Percentiles rank a stretch among this genome's conserved stretches.
Conservation (phyloP, 306 rosid genomes). For the Canavalia gladiata region DNA sequence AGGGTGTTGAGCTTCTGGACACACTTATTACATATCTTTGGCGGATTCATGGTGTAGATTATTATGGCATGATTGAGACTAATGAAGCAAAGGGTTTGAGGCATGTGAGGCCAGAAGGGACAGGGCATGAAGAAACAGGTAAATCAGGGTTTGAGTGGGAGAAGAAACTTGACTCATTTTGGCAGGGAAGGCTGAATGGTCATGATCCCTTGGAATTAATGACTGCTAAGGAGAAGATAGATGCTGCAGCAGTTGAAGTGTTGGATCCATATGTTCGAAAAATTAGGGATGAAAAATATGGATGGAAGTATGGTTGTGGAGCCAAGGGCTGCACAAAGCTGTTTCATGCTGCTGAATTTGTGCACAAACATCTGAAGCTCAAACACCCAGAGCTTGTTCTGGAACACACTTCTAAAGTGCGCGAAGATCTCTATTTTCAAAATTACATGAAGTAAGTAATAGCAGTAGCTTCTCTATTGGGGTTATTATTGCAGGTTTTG, state of each 20-base stretch:
- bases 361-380: slow-evolving; percentile 91
- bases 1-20: slow-evolving; percentile 92
- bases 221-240: slow-evolving; percentile 98
- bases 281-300: slow-evolving; percentile 98
- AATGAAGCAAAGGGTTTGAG: slow-evolving; percentile 88
- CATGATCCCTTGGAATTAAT: slow-evolving; percentile 94
- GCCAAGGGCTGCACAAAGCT: slow-evolving; percentile 99
- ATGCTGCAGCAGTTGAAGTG: slow-evolving; percentile 84
- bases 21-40: slow-evolving; percentile 92
- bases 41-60: slow-evolving; percentile 95
- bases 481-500: slow-evolving; percentile 3
- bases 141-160: slow-evolving; percentile 89
- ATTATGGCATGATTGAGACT: slow-evolving; percentile 93
- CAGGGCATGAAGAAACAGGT: slow-evolving; percentile 56
- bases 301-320: slow-evolving; percentile 99
- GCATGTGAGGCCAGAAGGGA: slow-evolving; percentile 85
- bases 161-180: slow-evolving; percentile 81
- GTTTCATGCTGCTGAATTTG: slow-evolving; percentile 97
- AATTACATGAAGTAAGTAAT: slow-evolving; percentile 94
- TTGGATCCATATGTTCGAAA: slow-evolving; percentile 92
- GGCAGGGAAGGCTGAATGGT: slow-evolving; percentile 89
- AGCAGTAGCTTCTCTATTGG: slow-evolving; percentile 18
- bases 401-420: slow-evolving; percentile 86
- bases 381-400: slow-evolving; percentile 89
- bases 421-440: slow-evolving; percentile 90